Evolutionary conservation across 768 basidiomycete species (phyloP), one percentile per base, ranked within the genome.

Genomic region (Mycena chlorophos): DNA sequence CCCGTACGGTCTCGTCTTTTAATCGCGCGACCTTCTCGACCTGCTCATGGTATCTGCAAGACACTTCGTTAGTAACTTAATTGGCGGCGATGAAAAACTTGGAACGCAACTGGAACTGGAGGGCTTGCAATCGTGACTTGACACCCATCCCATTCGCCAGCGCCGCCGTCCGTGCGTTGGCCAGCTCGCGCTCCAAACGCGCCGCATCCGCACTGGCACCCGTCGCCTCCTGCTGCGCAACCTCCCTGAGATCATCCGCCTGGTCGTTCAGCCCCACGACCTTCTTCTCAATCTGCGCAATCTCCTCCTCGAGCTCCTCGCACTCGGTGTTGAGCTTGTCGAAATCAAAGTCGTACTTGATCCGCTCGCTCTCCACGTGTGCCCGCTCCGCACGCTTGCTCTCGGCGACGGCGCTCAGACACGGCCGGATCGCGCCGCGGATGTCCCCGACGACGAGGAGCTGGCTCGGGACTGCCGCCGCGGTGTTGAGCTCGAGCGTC

Each of bases 131-230:
- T 53, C 87, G 80, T 19, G 88, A 85, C 66, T 91, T 89, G 46
- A 90, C 87, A 14, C 87, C 88, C 68, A 91, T 84, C n/a, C 90
- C 91, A 62, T 85, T 88, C 2, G 89, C 84, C 51, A 88, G 77
- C 14, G 89, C 89, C 2, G 87, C 40, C 20, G 84, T 87, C 62
- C 85, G 78, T 14, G 91, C 91, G 49, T 87, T 82, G 2, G 85
- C 85, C 8, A 92, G 70, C 57, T 91, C 89, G 50, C 79, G 81
- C 61, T 91, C 88, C 37, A 93, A 70, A 38, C 84, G 80, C 30
- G 76, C 73, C 6, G 85, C 85, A 69, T 92, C 86, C 10, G 75
- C 78, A 62, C 78, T 86, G 55, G 86, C 85, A 3, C 85, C 78
- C 52, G 80, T 69, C 2, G 86, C 84, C 65, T 92, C 90, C 63